Percentiles rank a stretch among this genome's conserved stretches.
Conservation (phyloP, 129 eudicot genomes). For the Flaveria robusta region DNA sequence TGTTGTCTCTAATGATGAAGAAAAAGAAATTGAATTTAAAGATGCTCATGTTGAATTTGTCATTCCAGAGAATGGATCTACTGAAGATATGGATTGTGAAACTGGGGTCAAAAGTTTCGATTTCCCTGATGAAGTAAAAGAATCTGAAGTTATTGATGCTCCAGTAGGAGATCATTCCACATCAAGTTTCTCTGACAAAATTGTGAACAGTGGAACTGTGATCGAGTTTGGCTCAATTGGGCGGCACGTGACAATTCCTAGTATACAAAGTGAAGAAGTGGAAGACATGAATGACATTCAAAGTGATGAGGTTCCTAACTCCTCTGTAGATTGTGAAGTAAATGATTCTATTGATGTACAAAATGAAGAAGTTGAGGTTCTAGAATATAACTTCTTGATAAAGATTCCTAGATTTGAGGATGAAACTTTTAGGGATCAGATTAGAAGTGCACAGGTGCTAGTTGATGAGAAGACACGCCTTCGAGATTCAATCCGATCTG, state of each 20-base stretch:
- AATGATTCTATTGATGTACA: slow-evolving; percentile 42
- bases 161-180: slow-evolving; percentile 29
- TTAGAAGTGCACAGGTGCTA: slow-evolving; percentile 52
- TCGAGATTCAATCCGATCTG: slow-evolving; percentile 57
- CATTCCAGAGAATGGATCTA: slow-evolving; percentile 27
- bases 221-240: slow-evolving; percentile 48
- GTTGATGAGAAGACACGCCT: slow-evolving; percentile 65
- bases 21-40: slow-evolving; percentile 35
- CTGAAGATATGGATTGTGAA: slow-evolving; percentile 21
- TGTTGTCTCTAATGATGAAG: slow-evolving; percentile 33
- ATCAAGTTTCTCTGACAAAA: slow-evolving; percentile 18
- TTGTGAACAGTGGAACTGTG: slow-evolving; percentile 31
- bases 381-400: slow-evolving; percentile 62
- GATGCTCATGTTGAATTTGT: slow-evolving; percentile 32
- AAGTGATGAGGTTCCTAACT: slow-evolving; percentile 34
- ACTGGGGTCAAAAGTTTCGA: slow-evolving; percentile 30
- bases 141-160: slow-evolving; percentile 30
- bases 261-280: slow-evolving; percentile 25
- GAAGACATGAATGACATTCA: slow-evolving; percentile 31
- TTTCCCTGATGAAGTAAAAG: slow-evolving; percentile 35
- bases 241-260: slow-evolving; percentile 32
- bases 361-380: slow-evolving; percentile 31
- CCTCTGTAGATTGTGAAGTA: slow-evolving; percentile 38
- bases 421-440: slow-evolving; percentile 55
- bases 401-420: slow-evolving; percentile 78